Base-by-base conservation (phyloP, 2,329 filamentous ascomycete species). In the Ploettnerulaceae sp. region DNA sequence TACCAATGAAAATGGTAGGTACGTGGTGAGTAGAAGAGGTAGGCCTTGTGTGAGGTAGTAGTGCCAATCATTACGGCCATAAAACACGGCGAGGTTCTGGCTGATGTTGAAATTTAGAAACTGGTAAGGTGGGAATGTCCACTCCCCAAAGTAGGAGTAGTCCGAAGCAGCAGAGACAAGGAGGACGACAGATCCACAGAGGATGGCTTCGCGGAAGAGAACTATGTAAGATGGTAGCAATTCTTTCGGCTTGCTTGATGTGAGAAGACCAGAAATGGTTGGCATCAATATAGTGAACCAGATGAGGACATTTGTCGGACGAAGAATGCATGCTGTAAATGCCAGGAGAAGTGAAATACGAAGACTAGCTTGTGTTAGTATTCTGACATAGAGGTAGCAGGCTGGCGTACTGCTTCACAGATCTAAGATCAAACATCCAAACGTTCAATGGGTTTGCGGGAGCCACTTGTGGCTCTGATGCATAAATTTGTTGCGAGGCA, bases 21-120 rank as follows among this genome's bases (percentile, higher is more conserved):
- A 81, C 1, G 88, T 90, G 7, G 85, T 95, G 24, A 93, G 82
- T 4, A 96, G 77, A 0, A 97, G 75, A 2, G 93, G 91, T 20
- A 95, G 74, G 4, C 89, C 93, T 67, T 98, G 90, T 0, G 86
- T 84, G 22, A 95, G 68, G 65, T 96, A 98, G 69, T 97, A 98
- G 66, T 96, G 89, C 76, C 84, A 84, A 52, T 88, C 81, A 67
- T 95, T 97, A 37, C 73, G 78, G 17, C 93, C 93, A 64, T 98
- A 98, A 67, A 97, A 97, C 37, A 91, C 79, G 20, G 93, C 89
- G 5, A 98, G 75, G 6, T 86, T 86, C 65, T 94, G 85, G 15
- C 83, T 79, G 45, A 98, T 75, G 68, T 98, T 98, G 73, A 96
- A 91, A 62, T 91, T 79, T 48, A 97, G 75, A 69, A 89, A 97